Evolutionary conservation across 129 eudicot genomes (phyloP), one percentile per base, ranked within the genome.

Genomic region (Arctium minus): DNA sequence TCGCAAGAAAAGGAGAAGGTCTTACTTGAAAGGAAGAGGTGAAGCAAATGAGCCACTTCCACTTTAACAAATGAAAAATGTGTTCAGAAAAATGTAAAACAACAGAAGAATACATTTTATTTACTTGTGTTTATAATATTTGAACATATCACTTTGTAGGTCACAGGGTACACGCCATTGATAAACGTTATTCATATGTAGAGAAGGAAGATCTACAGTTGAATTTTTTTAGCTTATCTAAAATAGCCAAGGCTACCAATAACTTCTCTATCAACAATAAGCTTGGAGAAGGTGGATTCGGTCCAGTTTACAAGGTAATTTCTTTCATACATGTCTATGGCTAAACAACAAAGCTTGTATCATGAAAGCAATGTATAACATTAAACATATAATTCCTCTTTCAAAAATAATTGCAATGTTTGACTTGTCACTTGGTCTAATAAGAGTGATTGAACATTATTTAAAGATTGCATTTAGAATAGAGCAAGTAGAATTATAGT

Each of bases 281-380:
- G 75, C 84, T 84, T n/a, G 87, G 87, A 46, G 77, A 84, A 70
- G 87, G 87, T 72, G 87, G 87, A 6, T 87, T 87, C 37, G 87
- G 87, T 38, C 80, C 87, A 0, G 87, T 84, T 67, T 84, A 79
- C 48, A 79, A 79, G 84, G 83, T 84, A 60, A 10, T n/a, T n/a
- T n/a, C n/a, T n/a, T n/a, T n/a, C n/a, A n/a, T n/a, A n/a, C n/a
- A n/a, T n/a, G n/a, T n/a, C n/a, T n/a, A n/a, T n/a, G n/a, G n/a
- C n/a, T n/a, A n/a, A n/a, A n/a, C n/a, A n/a, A n/a, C n/a, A n/a
- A n/a, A n/a, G n/a, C n/a, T n/a, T n/a, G n/a, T n/a, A n/a, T n/a
- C n/a, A n/a, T n/a, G n/a, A n/a, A n/a, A n/a, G n/a, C n/a, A n/a
- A n/a, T n/a, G n/a, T n/a, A n/a, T n/a, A n/a, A n/a, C n/a, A n/a